These are phyloP conservation scores for Pelargonium cotyledonis DNA, from an alignment of 441 rosid species.

Conservation along the genomic window DNA sequence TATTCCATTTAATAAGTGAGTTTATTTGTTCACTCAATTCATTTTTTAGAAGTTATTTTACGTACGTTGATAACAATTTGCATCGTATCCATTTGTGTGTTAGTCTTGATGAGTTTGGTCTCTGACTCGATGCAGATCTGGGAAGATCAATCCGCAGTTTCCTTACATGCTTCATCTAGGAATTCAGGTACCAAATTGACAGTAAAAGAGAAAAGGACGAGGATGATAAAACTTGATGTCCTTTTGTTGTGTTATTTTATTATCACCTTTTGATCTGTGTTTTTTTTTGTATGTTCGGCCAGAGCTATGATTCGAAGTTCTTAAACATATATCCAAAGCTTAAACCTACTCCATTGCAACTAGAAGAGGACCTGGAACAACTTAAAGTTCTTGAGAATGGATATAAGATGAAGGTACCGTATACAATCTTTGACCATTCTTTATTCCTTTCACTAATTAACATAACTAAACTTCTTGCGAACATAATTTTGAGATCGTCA, in stretches of 20 bases:
- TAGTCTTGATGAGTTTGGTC: neutral
- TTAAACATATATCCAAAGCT: conserved; percentile 74
- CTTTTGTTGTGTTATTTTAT: neutral
- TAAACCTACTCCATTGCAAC: conserved; percentile 75
- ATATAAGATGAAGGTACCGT: conserved; percentile 81
- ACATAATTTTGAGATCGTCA: neutral
- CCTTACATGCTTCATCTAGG: conserved; percentile 93
- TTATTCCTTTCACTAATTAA: neutral
- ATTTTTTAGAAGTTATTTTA: neutral
- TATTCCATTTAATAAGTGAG: conserved; percentile 86
- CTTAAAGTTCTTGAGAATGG: conserved; percentile 96
- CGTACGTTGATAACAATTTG: neutral
- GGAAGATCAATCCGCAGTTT: conserved; percentile 63
- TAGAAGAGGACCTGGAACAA: conserved; percentile 91
- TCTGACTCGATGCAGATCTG: conserved; percentile 39
- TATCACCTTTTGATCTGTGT: neutral
- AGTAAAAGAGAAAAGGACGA: neutral
- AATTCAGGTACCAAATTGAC: conserved; percentile 52
- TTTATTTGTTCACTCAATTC: neutral
- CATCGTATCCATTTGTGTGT: neutral
- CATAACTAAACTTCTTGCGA: neutral
- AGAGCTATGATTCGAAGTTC: conserved; percentile 86
- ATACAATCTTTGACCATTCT: neutral
- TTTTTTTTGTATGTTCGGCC: conserved; percentile 17
- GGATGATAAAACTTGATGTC: too few species aligned